Conservation (phyloP, 176 grass and related monocot genomes). For the Echinochloa phyllopogon region DNA sequence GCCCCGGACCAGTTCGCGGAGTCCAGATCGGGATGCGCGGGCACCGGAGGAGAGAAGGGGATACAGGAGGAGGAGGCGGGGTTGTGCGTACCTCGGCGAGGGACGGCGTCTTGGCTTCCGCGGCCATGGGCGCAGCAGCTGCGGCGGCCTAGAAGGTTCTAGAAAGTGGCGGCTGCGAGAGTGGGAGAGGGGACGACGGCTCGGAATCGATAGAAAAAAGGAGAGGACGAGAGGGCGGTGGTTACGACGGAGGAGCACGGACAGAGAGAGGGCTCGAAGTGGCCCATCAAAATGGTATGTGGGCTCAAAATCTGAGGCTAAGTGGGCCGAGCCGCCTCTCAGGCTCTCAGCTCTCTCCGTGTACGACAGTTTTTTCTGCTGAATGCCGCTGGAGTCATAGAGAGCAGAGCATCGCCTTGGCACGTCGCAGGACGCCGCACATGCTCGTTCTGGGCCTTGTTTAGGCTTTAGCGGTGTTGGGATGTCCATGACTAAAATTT, state of each 20-base stretch:
- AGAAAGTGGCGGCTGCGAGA: slow-evolving; percentile 39
- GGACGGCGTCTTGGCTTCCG: slow-evolving; percentile 48
- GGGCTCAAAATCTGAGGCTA: not conserved
- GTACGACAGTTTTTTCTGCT: too few species aligned
- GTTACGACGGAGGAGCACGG: not conserved
- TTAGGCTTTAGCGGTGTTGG: too few species aligned
- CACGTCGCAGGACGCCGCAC: too few species aligned
- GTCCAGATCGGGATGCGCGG: not conserved
- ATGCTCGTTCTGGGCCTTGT: too few species aligned
- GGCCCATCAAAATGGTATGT: not conserved
- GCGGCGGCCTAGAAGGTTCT: slow-evolving; percentile 40
- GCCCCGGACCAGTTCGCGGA: not conserved
- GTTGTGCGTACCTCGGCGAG: slow-evolving; percentile 43
- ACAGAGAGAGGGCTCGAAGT: not conserved
- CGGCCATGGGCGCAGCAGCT: slow-evolving; percentile 45
- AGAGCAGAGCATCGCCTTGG: too few species aligned
- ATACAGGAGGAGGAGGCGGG: too few species aligned
- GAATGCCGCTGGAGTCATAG: too few species aligned
- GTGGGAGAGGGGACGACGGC: not conserved
- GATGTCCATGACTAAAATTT: too few species aligned
- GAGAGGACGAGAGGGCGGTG: not conserved
- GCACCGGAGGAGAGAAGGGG: too few species aligned
- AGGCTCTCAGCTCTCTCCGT: too few species aligned
- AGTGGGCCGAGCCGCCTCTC: not conserved
- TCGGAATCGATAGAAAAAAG: not conserved